Percentiles rank a stretch among this genome's conserved stretches.
Evolutionary conservation across 176 grass and related monocot species (phyloP).

Genomic region (Miscanthus lutarioriparius): DNA sequence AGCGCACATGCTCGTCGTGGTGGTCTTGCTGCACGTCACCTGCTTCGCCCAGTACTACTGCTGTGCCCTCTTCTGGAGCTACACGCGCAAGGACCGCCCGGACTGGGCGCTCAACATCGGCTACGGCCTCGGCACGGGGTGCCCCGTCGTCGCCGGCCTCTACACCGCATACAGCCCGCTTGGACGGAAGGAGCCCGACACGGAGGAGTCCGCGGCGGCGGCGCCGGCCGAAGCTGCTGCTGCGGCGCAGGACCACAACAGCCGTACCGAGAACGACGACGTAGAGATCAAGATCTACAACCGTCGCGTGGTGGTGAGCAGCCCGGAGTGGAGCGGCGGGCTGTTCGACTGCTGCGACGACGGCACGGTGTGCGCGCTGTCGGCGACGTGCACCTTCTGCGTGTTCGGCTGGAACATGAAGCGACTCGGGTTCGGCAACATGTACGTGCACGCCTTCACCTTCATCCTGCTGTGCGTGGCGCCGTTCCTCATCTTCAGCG

Average conservation of each 20-base stretch:
- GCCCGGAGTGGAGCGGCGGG: conserved; percentile 88
- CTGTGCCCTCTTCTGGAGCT: conserved; percentile 90
- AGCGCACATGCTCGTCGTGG: conserved; percentile 56
- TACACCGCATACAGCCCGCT: conserved; percentile 65
- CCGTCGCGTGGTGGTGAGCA: conserved; percentile 67
- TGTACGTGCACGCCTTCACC: conserved; percentile 93
- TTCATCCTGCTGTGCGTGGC: conserved; percentile 65
- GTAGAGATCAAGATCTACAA: conserved; percentile 64
- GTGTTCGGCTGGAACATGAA: conserved; percentile 98
- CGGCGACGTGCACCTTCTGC: conserved; percentile 74
- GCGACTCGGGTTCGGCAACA: conserved; percentile 96
- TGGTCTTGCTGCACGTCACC: conserved; percentile 67
- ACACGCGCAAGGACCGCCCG: conserved; percentile 45
- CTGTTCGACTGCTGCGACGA: conserved; percentile 90
- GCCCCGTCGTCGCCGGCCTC: conserved; percentile 63
- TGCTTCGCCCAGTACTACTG: conserved; percentile 77
- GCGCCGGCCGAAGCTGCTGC: background rate
- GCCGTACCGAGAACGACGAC: background rate
- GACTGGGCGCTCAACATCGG: conserved; percentile 75
- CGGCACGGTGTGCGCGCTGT: conserved; percentile 60
- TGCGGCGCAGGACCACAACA: background rate
- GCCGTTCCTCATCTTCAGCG: conserved; percentile 78
- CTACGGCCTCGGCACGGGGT: conserved; percentile 55
- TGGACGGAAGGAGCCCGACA: conserved; percentile 36
- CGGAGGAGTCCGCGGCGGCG: conserved; percentile 6